Percentiles rank a stretch among this genome's conserved stretches.
These are phyloP conservation scores for Butyriboletus loyo DNA, from an alignment of 768 basidiomycete species.

Conservation along the genomic window DNA sequence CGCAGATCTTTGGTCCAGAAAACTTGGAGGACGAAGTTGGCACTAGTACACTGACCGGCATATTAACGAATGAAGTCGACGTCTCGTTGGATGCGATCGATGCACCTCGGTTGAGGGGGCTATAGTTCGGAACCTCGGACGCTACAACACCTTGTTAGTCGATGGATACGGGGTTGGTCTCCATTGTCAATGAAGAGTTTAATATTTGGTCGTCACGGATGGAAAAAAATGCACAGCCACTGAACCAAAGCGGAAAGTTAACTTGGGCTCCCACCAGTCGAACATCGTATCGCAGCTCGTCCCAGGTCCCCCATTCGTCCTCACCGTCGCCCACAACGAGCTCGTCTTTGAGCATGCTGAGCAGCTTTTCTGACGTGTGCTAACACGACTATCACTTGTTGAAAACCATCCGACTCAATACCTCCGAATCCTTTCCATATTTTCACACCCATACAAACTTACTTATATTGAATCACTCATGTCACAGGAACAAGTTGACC, in stretches of 20 bases:
- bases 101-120: too few species aligned
- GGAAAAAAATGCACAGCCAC: slow-evolving; percentile 19
- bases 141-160: too few species aligned
- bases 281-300: neutral
- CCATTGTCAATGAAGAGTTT: too few species aligned
- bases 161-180: neutral
- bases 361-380: neutral
- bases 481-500: slow-evolving; percentile 28
- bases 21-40: too few species aligned
- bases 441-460: neutral
- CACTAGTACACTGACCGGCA: too few species aligned
- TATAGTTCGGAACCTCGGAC: too few species aligned
- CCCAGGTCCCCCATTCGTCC: neutral
- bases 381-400: neutral
- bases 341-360: slow-evolving; percentile 21
- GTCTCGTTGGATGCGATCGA: too few species aligned
- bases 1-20: too few species aligned
- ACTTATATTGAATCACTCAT: slow-evolving; percentile 13
- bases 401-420: neutral
- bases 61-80: too few species aligned
- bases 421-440: neutral
- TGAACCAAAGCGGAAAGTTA: neutral
- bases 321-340: slow-evolving; percentile 9
- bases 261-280: neutral
- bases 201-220: neutral